A percentile compares a stretch with the other conserved stretches of the same genome.
Evolutionary conservation across 306 rosid genomes (phyloP).

Genomic region (Hippophae rhamnoides): DNA sequence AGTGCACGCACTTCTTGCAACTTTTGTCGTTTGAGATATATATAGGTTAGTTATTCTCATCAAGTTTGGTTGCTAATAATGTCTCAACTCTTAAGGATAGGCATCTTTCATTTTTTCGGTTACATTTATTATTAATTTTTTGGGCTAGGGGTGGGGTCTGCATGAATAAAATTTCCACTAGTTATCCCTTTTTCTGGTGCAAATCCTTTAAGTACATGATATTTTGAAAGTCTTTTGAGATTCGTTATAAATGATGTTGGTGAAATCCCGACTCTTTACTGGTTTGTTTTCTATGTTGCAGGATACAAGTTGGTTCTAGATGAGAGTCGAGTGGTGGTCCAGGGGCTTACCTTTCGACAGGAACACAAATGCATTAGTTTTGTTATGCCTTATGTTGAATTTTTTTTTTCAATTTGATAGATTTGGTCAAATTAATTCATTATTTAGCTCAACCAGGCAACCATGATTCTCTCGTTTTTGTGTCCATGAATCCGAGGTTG

Average conservation of each 20-base stretch:
- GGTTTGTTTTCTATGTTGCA: too few relatives aligned
- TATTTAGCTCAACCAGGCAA: slow-evolving; percentile 28
- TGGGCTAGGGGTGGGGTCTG: too few relatives aligned
- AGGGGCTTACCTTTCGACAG: neutral
- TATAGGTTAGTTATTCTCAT: slow-evolving; percentile 26
- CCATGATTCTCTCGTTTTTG: slow-evolving; percentile 32
- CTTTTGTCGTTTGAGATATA: slow-evolving; percentile 54
- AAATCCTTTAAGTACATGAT: too few relatives aligned
- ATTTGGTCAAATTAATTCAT: slow-evolving; percentile 21
- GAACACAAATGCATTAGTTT: neutral
- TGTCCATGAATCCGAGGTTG: slow-evolving; percentile 30
- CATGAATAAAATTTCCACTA: too few relatives aligned
- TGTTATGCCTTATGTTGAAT: neutral
- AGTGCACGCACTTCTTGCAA: slow-evolving; percentile 74
- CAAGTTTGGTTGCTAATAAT: neutral
- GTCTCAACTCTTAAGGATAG: too few relatives aligned
- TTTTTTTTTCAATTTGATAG: slow-evolving; percentile 5
- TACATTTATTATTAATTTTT: too few relatives aligned
- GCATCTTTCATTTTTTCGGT: too few relatives aligned
- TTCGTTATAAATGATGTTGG: too few relatives aligned
- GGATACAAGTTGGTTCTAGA: slow-evolving; percentile 8
- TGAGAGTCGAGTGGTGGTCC: slow-evolving; percentile 3
- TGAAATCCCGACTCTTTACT: too few relatives aligned
- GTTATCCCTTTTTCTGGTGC: too few relatives aligned
- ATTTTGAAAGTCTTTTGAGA: too few relatives aligned